These are phyloP conservation scores for Craterostigma plantagineum DNA, from an alignment of 257 asterid genomes.

Conservation along the genomic window DNA sequence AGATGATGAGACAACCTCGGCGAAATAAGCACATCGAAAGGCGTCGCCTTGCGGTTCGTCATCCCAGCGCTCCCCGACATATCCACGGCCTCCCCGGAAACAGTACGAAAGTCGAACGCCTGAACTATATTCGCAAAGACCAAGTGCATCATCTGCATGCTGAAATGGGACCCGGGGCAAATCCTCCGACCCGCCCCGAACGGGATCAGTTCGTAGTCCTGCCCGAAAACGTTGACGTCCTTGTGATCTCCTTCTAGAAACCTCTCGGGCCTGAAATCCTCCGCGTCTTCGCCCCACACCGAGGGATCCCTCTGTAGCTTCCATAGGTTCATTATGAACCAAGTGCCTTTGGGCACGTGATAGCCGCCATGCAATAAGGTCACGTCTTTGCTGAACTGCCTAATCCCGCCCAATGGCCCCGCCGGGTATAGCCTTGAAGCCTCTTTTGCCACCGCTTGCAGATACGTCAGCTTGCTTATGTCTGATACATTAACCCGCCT, in stretches of 20 bases:
- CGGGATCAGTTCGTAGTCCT: background rate
- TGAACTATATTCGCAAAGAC: background rate
- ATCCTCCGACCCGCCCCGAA: conserved; percentile 2
- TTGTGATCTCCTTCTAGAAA: background rate
- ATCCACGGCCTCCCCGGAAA: background rate
- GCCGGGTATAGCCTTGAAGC: background rate
- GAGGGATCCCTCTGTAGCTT: background rate
- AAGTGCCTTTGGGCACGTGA: background rate
- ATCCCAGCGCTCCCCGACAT: background rate
- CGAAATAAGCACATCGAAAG: background rate
- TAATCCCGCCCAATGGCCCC: too few relatives aligned
- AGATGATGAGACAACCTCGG: conserved; percentile 1
- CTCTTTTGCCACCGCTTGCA: background rate
- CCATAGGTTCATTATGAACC: background rate
- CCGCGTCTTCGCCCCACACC: background rate
- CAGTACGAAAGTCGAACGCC: background rate
- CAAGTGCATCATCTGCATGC: background rate
- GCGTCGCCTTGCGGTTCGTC: background rate
- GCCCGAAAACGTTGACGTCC: background rate
- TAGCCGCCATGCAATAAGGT: background rate
- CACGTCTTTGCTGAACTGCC: background rate
- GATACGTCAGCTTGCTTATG: background rate
- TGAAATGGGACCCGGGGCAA: background rate
- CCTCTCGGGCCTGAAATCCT: background rate
- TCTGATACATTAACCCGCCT: background rate